phyloP scores from a whole-genome alignment of 1,284 basidiomycete genomes.

The Puccinia horiana region DNA sequence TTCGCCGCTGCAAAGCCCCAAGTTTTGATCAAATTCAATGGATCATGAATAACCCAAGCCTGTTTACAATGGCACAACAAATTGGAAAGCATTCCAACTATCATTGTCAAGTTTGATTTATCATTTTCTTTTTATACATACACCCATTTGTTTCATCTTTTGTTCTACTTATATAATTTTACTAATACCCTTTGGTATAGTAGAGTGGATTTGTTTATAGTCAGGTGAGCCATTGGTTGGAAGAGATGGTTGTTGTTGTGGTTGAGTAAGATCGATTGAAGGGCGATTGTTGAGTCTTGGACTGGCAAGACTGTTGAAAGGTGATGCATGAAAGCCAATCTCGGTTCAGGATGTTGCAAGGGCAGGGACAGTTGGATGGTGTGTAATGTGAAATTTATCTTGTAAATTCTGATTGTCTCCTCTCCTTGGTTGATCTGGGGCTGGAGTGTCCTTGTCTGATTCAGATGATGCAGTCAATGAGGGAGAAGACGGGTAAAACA shows the following conservation, averaged over 20 bases:
- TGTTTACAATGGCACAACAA: no score
- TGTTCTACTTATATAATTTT: no score
- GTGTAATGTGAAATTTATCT: constrained; percentile 2
- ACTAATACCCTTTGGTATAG: no score
- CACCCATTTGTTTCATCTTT: no score
- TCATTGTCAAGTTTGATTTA: no score
- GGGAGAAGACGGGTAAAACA: constrained; percentile 39
- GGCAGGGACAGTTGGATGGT: constrained; percentile 44
- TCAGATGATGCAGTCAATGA: constrained; percentile 47
- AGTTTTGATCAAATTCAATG: no score
- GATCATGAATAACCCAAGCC: no score
- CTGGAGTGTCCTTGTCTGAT: constrained; percentile 39
- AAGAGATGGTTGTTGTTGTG: not conserved
- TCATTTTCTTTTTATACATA: no score
- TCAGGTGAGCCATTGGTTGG: no score
- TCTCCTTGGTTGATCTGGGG: constrained; percentile 17
- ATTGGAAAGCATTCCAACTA: no score
- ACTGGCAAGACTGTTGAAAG: constrained; percentile 40
- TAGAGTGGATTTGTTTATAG: not conserved
- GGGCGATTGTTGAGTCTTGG: not conserved
- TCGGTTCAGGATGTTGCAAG: constrained; percentile 38
- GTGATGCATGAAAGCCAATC: constrained; percentile 40
- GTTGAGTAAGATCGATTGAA: not conserved
- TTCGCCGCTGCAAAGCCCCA: no score
- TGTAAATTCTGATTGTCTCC: constrained; percentile 41